Base-by-base conservation (phyloP, 495 filamentous ascomycete species). In the Xylaria cubensis region DNA sequence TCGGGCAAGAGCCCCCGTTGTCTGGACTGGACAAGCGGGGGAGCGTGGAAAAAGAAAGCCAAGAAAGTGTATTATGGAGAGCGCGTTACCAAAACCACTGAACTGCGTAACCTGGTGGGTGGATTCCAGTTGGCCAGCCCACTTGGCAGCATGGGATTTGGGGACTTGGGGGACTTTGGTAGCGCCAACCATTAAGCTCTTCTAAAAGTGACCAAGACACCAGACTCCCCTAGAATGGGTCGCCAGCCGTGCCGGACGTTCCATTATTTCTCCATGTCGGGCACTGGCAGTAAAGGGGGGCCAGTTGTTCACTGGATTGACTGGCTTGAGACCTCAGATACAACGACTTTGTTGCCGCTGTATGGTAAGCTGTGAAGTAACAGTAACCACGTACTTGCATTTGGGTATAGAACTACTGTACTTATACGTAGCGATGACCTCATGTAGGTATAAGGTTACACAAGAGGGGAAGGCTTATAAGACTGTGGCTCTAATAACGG, bases 71-170 rank as follows among this genome's bases (percentile, higher is more conserved):
- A n/a, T 39, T 36, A 39, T 61, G 56, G 56, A 39, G 32, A 61
- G 58, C 17, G 17, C 19, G 58, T 36, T 61, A 39, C 58, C 58
- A 39, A 17, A 61, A 21, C 58, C 58, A 26, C 21, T 24, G n/a
- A n/a, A 41, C 29, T 42, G 21, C 39, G 39, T n/a, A 64, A 42
- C 61, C 61, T 42, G 12, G 39, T 8, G 6, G 61, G n/a, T 19
- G 19, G 15, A 17, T 15, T 56, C 36, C 65, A 29, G 50, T 36
- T 51, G 17, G 64, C 34, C 65, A 67, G 44, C 48, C 65, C 50
- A 36, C 65, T 56, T 56, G 65, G 65, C 65, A 67, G 65, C 34
- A 67, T 67, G 65, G 65, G 29, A 67, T 36, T 39, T 39, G 36
- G 36, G 36, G 36, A 8, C 6, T 8, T 36, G 3, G 6, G 34